A percentile compares a stretch with the other conserved stretches of the same genome.
Evolutionary conservation across 2,329 filamentous ascomycete genomes (phyloP).

Genomic region (Alternaria sp.): DNA sequence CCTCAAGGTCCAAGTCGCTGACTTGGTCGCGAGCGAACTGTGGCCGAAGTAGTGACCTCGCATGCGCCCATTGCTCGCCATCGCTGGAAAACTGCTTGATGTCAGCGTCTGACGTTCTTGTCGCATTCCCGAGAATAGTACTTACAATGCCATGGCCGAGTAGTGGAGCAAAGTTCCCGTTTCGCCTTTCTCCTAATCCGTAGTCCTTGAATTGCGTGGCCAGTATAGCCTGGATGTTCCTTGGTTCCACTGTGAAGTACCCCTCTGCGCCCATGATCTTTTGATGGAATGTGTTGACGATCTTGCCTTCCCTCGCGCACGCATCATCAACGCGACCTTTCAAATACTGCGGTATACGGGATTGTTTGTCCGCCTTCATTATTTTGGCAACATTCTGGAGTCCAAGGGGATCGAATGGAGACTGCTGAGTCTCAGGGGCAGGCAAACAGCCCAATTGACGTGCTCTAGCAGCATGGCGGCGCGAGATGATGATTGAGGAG

Average conservation of each 20-base stretch:
- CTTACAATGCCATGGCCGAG: constrained; percentile 50
- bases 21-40: constrained; percentile 45
- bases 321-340: constrained; percentile 25
- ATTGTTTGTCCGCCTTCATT: constrained; percentile 46
- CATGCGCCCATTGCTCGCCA: constrained; percentile 40
- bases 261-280: constrained; percentile 20
- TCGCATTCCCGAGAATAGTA: neutral
- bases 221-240: constrained; percentile 54
- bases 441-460: constrained; percentile 54
- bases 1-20: constrained; percentile 41
- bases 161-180: constrained; percentile 46
- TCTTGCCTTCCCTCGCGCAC: constrained; percentile 21
- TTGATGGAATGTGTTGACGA: constrained; percentile 35
- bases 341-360: constrained; percentile 40
- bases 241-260: constrained; percentile 50
- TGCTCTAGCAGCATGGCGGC: constrained; percentile 42
- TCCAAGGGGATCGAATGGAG: constrained; percentile 56
- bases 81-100: constrained; percentile 36
- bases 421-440: constrained; percentile 47
- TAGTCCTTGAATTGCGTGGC: constrained; percentile 56
- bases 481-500: constrained; percentile 31
- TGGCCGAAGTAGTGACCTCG: constrained; percentile 42
- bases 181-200: constrained; percentile 45
- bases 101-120: neutral
- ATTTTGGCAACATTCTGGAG: constrained; percentile 54